These are phyloP conservation scores for Mucor irregularis DNA, from an alignment of 371 early-diverging fungal species.

Conservation along the genomic window DNA sequence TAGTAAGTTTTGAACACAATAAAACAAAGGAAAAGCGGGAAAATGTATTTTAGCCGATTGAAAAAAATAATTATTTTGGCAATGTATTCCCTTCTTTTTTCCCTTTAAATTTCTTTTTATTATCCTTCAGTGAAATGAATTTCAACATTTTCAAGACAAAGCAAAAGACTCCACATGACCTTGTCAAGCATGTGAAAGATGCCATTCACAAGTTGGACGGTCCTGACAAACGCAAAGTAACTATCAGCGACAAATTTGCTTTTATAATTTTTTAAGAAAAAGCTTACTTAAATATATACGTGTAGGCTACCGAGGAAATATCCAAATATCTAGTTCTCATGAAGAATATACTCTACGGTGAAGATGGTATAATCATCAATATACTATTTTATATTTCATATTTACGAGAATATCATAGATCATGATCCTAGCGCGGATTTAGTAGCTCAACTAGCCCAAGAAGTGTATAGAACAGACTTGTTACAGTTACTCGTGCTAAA, in stretches of 20 bases:
- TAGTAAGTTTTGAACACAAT: no score
- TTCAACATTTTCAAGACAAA: slow-evolving; percentile 79
- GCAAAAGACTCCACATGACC: slow-evolving; percentile 88
- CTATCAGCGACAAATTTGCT: not conserved
- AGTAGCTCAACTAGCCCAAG: slow-evolving; percentile 93
- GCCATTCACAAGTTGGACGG: slow-evolving; percentile 71
- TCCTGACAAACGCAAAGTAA: slow-evolving; percentile 67
- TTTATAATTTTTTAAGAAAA: not conserved
- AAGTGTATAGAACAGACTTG: slow-evolving; percentile 89
- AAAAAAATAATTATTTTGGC: not conserved
- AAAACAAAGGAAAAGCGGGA: no score
- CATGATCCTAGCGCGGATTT: slow-evolving; percentile 89
- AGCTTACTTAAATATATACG: not conserved
- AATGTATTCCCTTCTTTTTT: slow-evolving; percentile 1
- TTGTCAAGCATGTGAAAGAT: slow-evolving; percentile 86
- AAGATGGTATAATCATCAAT: slow-evolving; percentile 63
- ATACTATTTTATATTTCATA: not conserved
- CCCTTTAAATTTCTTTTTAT: slow-evolving; percentile 14
- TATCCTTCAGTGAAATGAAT: slow-evolving; percentile 17
- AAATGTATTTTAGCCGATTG: no score
- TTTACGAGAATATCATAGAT: slow-evolving; percentile 50
- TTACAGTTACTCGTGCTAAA: slow-evolving; percentile 82
- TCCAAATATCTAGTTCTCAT: slow-evolving; percentile 89
- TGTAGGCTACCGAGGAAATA: slow-evolving; percentile 94
- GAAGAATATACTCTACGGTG: slow-evolving; percentile 92